Conservation (phyloP, 495 filamentous ascomycete species). For the Cercophora sp. region DNA sequence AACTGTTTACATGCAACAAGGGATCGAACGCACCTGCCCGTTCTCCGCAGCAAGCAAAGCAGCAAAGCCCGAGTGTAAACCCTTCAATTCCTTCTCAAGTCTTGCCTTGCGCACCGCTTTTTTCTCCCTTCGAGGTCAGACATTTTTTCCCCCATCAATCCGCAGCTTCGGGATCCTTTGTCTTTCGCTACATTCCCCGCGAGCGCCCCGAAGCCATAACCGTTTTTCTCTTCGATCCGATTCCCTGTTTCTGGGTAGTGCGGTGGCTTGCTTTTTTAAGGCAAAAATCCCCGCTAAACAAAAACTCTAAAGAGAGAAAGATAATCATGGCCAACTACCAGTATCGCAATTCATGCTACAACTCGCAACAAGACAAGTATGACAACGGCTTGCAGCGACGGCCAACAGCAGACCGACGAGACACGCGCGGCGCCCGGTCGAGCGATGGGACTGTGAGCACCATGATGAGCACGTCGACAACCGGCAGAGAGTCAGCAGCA, state of each 20-base stretch:
- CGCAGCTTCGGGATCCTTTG: not conserved
- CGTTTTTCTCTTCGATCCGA: not conserved
- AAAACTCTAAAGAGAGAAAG: too few species aligned
- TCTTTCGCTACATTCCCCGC: not conserved
- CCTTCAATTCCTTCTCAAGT: slow-evolving; percentile 2
- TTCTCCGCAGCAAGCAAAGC: not conserved
- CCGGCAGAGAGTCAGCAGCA: slow-evolving; percentile 66
- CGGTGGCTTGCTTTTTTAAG: not conserved
- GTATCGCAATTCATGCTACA: slow-evolving; percentile 43
- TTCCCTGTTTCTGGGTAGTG: not conserved
- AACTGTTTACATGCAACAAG: slow-evolving; percentile 29
- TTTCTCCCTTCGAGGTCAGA: slow-evolving; percentile 4
- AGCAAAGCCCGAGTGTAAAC: too few species aligned
- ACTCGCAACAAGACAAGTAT: slow-evolving; percentile 35
- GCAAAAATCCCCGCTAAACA: slow-evolving; percentile 14
- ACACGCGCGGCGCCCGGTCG: slow-evolving; percentile 42
- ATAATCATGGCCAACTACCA: slow-evolving; percentile 44
- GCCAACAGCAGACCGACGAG: slow-evolving; percentile 32
- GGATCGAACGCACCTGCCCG: not conserved
- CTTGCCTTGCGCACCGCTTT: not conserved
- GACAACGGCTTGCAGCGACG: slow-evolving; percentile 37
- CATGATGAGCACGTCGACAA: slow-evolving; percentile 56
- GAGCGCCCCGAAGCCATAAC: not conserved
- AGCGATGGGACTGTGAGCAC: slow-evolving; percentile 81
- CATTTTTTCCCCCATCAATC: not conserved